Percentiles rank a stretch among this genome's conserved stretches.
Evolutionary conservation across 176 grass and related monocot genomes (phyloP).

Genomic region (Paspalum notatum): DNA sequence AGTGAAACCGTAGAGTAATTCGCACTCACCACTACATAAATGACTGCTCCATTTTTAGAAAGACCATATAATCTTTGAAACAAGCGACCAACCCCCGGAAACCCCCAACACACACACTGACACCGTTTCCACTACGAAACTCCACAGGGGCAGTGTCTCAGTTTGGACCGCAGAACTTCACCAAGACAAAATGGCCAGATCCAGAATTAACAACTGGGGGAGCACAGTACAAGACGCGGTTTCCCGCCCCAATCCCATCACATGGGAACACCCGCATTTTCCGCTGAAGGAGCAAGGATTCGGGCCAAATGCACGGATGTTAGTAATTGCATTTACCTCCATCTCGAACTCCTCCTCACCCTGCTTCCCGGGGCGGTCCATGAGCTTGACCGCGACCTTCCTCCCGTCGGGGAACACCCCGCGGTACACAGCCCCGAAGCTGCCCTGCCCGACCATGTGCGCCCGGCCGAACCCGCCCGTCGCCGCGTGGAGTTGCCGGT

Average conservation of each 20-base stretch:
- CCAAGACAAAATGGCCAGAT: constrained; percentile 21
- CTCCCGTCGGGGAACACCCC: constrained; percentile 77
- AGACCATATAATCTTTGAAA: neutral
- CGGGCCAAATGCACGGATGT: constrained; percentile 6
- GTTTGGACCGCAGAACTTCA: constrained; percentile 29
- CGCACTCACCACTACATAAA: neutral
- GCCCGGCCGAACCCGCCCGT: constrained; percentile 75
- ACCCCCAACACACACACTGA: constrained; percentile 13
- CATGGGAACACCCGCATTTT: constrained; percentile 19
- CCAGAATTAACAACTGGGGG: neutral
- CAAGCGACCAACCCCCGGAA: constrained; percentile 10
- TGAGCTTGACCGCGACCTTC: constrained; percentile 96
- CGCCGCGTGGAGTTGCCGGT: constrained; percentile 79
- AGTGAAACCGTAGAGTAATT: neutral
- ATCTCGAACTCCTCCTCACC: constrained; percentile 96
- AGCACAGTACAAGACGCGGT: neutral
- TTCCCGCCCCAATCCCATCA: neutral
- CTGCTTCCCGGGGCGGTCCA: constrained; percentile 93
- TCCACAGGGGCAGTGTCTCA: neutral
- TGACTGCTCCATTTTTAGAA: constrained; percentile 7
- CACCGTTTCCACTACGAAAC: constrained; percentile 29
- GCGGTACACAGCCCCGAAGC: constrained; percentile 94
- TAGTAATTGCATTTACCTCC: constrained; percentile 59
- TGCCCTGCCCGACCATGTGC: constrained; percentile 89
- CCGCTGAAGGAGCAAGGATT: neutral